phyloP scores from a whole-genome alignment of 805 yeast genomes.

The Candida chilensis region DNA sequence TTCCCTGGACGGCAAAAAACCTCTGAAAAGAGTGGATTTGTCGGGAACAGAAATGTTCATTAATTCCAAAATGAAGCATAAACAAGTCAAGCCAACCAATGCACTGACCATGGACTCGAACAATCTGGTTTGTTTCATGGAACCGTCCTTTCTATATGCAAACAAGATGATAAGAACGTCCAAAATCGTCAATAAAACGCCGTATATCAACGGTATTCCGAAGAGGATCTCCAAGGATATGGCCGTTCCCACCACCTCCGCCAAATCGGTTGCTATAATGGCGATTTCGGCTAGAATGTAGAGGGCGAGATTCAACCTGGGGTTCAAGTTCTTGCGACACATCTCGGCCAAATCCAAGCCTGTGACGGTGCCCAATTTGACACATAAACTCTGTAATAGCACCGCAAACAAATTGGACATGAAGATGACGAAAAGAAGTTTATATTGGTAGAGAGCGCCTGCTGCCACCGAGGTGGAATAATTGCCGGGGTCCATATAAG shows the following conservation, averaged over 20 bases:
- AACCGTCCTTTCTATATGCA: slow-evolving; percentile 70
- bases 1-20: slow-evolving; percentile 64
- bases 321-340: slow-evolving; percentile 64
- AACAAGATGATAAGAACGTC: slow-evolving; percentile 74
- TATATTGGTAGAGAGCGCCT: slow-evolving; percentile 73
- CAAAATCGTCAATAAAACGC: slow-evolving; percentile 70
- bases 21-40: slow-evolving; percentile 43
- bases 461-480: slow-evolving; percentile 85
- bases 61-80: slow-evolving; percentile 67
- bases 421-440: slow-evolving; percentile 62
- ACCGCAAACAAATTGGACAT: slow-evolving; percentile 82
- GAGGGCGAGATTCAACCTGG: slow-evolving; percentile 50
- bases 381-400: slow-evolving; percentile 72
- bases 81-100: slow-evolving; percentile 65
- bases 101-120: slow-evolving; percentile 71
- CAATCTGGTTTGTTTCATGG: slow-evolving; percentile 62
- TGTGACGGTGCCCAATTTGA: slow-evolving; percentile 82
- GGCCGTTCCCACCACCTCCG: slow-evolving; percentile 93
- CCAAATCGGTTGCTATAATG: slow-evolving; percentile 86
- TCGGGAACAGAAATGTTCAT: slow-evolving; percentile 48
- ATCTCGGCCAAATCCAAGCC: slow-evolving; percentile 84
- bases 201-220: slow-evolving; percentile 61
- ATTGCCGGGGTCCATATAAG: slow-evolving; percentile 93
- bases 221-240: slow-evolving; percentile 74
- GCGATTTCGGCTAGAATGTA: slow-evolving; percentile 78